phyloP scores from a whole-genome alignment of 2,329 filamentous ascomycete genomes.

The Fusarium avenaceum region DNA sequence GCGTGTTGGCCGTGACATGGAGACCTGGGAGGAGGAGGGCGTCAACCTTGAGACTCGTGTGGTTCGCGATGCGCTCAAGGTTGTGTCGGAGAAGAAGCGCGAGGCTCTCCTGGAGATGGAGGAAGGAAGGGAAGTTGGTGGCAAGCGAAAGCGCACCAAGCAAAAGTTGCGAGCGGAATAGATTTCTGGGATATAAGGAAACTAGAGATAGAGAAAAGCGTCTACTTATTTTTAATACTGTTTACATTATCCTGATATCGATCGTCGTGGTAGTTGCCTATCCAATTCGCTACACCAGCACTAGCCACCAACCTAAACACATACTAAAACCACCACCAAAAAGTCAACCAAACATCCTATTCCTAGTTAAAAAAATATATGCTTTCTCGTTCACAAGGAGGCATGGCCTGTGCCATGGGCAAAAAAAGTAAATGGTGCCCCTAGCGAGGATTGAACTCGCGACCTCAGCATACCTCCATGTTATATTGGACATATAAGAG shows the following conservation, averaged over 20 bases:
- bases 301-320: background rate
- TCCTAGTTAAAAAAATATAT: background rate
- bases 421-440: conserved; percentile 28
- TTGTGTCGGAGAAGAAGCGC: conserved; percentile 95
- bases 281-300: background rate
- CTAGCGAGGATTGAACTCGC: conserved; percentile 43
- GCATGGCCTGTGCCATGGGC: background rate
- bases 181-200: background rate
- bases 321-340: background rate
- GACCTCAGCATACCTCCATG: conserved; percentile 41
- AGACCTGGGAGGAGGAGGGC: conserved; percentile 86
- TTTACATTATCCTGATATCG: background rate
- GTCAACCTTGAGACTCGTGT: conserved; percentile 95
- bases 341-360: background rate
- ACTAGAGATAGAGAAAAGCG: conserved; percentile 30
- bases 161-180: conserved; percentile 64
- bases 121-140: conserved; percentile 89
- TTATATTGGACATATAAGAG: conserved; percentile 40
- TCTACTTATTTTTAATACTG: conserved; percentile 11
- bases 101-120: conserved; percentile 93
- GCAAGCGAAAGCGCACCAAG: conserved; percentile 78
- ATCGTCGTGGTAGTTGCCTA: background rate
- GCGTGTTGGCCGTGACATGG: conserved; percentile 84
- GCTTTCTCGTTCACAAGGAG: rapidly evolving
- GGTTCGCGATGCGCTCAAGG: conserved; percentile 84